Evolutionary conservation across 192 early-diverging fungal species (phyloP), one percentile per base, ranked within the genome.

Genomic region (Podila clonocystis): DNA sequence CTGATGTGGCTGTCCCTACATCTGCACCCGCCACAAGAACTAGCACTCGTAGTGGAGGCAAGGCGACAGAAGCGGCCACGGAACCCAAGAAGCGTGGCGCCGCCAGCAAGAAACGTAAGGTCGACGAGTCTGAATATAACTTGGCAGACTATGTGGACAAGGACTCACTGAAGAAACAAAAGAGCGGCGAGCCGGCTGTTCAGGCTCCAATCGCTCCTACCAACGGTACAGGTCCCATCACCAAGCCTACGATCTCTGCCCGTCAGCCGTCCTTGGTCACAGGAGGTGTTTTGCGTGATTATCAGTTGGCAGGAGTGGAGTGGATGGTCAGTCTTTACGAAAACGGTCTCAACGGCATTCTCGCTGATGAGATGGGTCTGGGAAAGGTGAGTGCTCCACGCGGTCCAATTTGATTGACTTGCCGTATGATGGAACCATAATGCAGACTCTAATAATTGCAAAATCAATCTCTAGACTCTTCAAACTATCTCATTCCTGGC

Each of bases 261-360:
- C 85, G 91, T 30, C 96, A 98, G 82, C 97, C 97, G 11, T 74
- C 83, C 34, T 80, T 95, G 52, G 88, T 99, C 9, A 91, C 87
- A 12, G 96, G 95, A 65, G 97, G 97, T 34, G 82, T 93, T 24
- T 86, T 99, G 84, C 90, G 95, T 28, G 95, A 97, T 50, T 98
- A 98, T 84, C 98, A 99, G 83, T 76, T 97, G 52, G 93, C 93
- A 3, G 98, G 98, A 61, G 90, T 98, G 69, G 96, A 98, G 77
- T 99, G 98, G 98, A 82, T 99, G 69, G 92, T 95, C 58, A 94
- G 91, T 74, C 85, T 99, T 7, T 99, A 95, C 85, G 96, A 97
- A 63, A 97, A 98, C 82, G 97, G 98, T 17, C 80, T 98, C 22
- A 98, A 97, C 66, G 98, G 98, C 24, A 98, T 98, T 73, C 76